Base-by-base conservation (phyloP, 148 eudicot species). In the Rhododendron simsii region DNA sequence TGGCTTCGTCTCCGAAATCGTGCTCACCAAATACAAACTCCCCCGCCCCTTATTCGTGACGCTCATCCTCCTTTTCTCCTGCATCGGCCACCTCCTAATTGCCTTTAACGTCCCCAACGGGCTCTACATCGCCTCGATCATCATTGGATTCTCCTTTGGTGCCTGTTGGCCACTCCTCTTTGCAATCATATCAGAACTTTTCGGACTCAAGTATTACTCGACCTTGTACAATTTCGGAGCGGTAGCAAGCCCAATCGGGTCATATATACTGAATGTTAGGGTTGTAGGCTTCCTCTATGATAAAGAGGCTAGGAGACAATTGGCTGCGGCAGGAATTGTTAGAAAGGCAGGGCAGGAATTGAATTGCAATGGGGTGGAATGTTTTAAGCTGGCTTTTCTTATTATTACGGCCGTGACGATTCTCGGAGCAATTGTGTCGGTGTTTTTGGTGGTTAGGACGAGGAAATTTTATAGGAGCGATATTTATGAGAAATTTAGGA, bases 161-260 rank as follows among this genome's bases (percentile, higher is more conserved):
- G 89, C 91, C 1, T 88, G 88, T 37, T 86, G 88, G 88, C 88
- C 91, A 14, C 65, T 90, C 12, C 88, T 90, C 0, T 90, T 81
- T 74, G 90, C 90, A 6, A 90, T 90, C 59, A 90, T 90, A 1
- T 89, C 91, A 0, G 91, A 89, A 78, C 51, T 89, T 15, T 89
- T 89, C 10, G 91, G 91, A n/a, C 88, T 90, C 8, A 90, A 90
- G 45, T 90, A 90, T 33, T 90, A 87, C 87, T 90, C 91, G 41
- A 90, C 91, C 4, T 59, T 90, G 7, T 90, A 86, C 81, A 90
- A 90, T 47, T 90, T 87, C 14, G 91, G 91, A 2, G 51, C 84
- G 9, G 88, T 90, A 63, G 91, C 91, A 3, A 90, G 91, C 74
- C 89, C 91, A 21, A 67, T 90, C 13, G 91, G 91, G 11, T 57